Conservation (phyloP, 345 rosid species). For the Boechera stricta region DNA sequence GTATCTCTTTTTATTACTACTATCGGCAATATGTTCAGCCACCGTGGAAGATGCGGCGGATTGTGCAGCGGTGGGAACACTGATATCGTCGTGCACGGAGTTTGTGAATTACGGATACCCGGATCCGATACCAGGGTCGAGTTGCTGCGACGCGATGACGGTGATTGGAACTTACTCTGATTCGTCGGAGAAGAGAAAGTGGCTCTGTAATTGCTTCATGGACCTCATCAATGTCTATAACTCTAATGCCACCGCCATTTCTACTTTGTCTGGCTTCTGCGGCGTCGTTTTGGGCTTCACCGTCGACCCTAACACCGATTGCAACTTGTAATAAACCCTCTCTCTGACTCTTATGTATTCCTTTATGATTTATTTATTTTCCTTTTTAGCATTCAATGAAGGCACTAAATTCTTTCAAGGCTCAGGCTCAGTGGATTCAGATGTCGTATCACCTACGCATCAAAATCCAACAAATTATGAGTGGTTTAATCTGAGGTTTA, state of each 20-base stretch:
- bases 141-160: constrained; percentile 61
- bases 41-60: constrained; percentile 44
- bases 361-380: background rate
- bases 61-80: constrained; percentile 59
- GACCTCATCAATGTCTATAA: constrained; percentile 52
- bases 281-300: constrained; percentile 70
- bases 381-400: constrained; percentile 35
- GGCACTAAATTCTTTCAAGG: background rate
- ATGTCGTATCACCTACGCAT: background rate
- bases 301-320: constrained; percentile 69
- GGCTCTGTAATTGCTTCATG: constrained; percentile 59
- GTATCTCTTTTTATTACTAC: constrained; percentile 8
- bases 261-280: constrained; percentile 79
- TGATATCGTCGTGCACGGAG: constrained; percentile 55
- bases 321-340: constrained; percentile 53
- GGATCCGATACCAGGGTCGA: constrained; percentile 61
- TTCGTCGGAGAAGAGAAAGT: constrained; percentile 40
- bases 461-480: background rate
- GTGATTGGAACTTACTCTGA: constrained; percentile 50
- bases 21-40: constrained; percentile 26
- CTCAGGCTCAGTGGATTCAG: background rate
- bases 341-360: background rate
- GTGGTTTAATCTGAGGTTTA: background rate
- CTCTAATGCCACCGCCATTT: constrained; percentile 67
- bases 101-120: constrained; percentile 60